Evolutionary conservation across 441 rosid species (phyloP), one percentile per base, ranked within the genome.

Genomic region (Brassica balearica): DNA sequence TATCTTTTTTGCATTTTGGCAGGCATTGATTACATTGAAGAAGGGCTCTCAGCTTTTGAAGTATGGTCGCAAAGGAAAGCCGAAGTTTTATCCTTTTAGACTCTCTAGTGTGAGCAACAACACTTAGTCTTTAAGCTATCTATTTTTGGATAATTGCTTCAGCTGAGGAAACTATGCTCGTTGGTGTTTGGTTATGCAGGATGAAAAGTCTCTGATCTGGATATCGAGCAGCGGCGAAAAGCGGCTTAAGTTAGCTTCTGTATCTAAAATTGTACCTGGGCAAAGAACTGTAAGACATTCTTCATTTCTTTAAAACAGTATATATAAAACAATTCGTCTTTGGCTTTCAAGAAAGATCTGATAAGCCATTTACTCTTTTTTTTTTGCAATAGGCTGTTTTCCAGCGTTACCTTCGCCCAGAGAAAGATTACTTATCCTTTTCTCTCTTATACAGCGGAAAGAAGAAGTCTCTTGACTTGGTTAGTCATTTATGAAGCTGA

Each of bases 61-160:
- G 83, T 92, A 93, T 91, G 98, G 97, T 86, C 95, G 93, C n/a
- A 90, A 95, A 84, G 99, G 96, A 79, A 95, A 93, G 83, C 99
- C 98, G 7, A 93, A 93, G 83, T 91, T 95, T 85, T 95, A 86
- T 79, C 91, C 91, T 14, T 94, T 96, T 81, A 90, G 96, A 90
- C 88, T 96, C 68, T 94, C 99, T 77, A 86, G 72, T 84, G 99
- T 96, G 87, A 89, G 99, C 58, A 63, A 68, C 9, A 20, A 14
- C 59, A 38, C 17, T 48, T 82, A 78, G 66, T 38, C 34, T 20
- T 11, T 62, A 11, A 32, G 51, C 41, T 38, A 15, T 48, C 25
- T 63, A 6, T 55, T 19, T 41, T 32, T 1, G 27, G 0, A 63
- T 0, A 0, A 3, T 56, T n/a, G 32, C 25, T 20, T 80, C 68